Evolutionary conservation across 2,329 filamentous ascomycete genomes (phyloP), one percentile per base, ranked within the genome.

Genomic region (Cladobotryum mycophilum): DNA sequence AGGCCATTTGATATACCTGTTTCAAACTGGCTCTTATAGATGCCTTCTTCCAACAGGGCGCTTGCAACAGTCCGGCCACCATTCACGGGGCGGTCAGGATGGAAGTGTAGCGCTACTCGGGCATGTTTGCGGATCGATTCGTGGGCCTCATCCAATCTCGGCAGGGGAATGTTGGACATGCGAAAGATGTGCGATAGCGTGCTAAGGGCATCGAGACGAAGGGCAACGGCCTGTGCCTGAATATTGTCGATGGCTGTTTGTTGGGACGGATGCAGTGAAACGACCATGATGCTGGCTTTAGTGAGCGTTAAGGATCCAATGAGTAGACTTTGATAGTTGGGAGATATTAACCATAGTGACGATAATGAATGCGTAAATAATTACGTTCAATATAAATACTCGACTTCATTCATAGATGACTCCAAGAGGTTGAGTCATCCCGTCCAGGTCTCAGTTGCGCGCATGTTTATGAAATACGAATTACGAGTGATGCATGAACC

Each of bases 1-100:
- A 56, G 46, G 11, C 57, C 55, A 12, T 60, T 59, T 15, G 56
- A 60, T 35, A 58, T 58, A 14, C 54, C 49, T 4, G 57, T 57
- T 44, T 59, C 54, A 22, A 57, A 59, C 25, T 59, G 57, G 20
- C 41, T 55, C 34, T 51, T 49, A 37, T 57, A 57, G 40, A 53
- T 47, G 20, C 52, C 55, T 18, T 56, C 52, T 2, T 47, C 46
- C 5, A 55, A 37, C 1, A 59, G 47, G 14, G 52, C 41, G 11
- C 48, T 22, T 11, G 50, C 49, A 11, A 59, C 57, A 4, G 47
- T 50, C n/a, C 41, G 47, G 3, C 43, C 47, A 18, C 36, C 47
- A 35, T 35, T 37, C 12, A 45, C 48, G 4, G 56, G 57, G 18
- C 57, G 55, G 41, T 59, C 57, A 3, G 56, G 57, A 33, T 57